Evolutionary conservation across 805 yeast species (phyloP).

Genomic region (Candida vaughaniae): DNA sequence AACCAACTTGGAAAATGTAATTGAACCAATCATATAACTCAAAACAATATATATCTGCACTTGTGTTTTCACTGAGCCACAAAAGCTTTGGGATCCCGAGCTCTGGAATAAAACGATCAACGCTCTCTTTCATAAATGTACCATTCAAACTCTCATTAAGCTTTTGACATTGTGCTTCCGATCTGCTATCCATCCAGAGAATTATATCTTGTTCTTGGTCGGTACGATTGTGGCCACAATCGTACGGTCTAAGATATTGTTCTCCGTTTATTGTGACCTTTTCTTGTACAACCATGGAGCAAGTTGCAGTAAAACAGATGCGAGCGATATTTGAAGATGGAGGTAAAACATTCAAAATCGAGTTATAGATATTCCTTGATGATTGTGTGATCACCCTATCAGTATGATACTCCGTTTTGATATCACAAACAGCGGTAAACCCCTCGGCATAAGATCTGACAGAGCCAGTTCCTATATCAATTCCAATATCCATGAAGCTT

Average conservation of each 20-base stretch:
- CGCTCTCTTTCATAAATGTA: conserved; percentile 21
- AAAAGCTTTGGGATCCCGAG: conserved; percentile 57
- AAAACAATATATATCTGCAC: conserved; percentile 33
- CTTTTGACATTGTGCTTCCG: conserved; percentile 29
- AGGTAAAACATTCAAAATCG: conserved; percentile 24
- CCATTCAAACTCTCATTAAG: conserved; percentile 21
- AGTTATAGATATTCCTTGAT: conserved; percentile 35
- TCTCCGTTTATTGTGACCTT: conserved; percentile 13
- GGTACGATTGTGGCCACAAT: conserved; percentile 16
- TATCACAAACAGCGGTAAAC: conserved; percentile 12
- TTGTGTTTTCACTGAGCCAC: conserved; percentile 29
- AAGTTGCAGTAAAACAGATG: conserved; percentile 50
- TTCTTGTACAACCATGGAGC: conserved; percentile 52
- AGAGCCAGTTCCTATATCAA: conserved; percentile 53
- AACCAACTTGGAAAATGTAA: conserved; percentile 26
- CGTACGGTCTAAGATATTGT: conserved; percentile 32
- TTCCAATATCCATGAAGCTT: conserved; percentile 34
- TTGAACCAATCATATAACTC: conserved; percentile 53
- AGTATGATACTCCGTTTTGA: conserved; percentile 19
- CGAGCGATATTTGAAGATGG: conserved; percentile 7
- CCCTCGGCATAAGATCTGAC: conserved; percentile 41
- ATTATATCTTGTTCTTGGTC: conserved; percentile 39
- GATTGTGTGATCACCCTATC: conserved; percentile 37
- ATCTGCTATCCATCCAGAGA: conserved; percentile 61
- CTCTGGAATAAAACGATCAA: conserved; percentile 52